Evolutionary conservation across 2,329 filamentous ascomycete species (phyloP), one percentile per base, ranked within the genome.

Genomic region (Fusarium verrucosum): DNA sequence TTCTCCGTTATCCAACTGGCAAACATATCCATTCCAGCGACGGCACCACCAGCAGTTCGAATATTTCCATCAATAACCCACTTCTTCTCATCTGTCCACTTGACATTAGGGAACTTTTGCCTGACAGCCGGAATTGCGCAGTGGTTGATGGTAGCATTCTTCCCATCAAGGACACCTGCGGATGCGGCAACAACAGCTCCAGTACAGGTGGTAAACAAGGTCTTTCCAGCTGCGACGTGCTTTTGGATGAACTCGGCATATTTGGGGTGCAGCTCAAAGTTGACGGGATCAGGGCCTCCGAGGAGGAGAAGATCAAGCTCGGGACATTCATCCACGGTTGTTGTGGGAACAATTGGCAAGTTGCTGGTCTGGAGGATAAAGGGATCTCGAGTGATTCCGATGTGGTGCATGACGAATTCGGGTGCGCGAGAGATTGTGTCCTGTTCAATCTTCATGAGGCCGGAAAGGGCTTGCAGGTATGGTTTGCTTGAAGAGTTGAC

Each of bases 1-100:
- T 66, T 73, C 43, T 77, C 70, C 45, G 75, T 75, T 1, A 81
- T 50, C 77, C 78, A 81, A 30, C 79, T 71, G 10, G 78, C 68
- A 51, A 78, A 62, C 74, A 79, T 78, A 17, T 82, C 81, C 71
- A 81, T 82, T 0, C 80, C 81, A 7, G 81, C 80, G 16, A 78
- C 68, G 0, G 81, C 79, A 14, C 81, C 81, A 2, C 75, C 75
- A 0, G 76, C 77, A 4, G 81, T 83, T 81, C 81, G 83, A 26
- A 82, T 73, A 33, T 82, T 81, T 1, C 74, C 77, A 44, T 82
- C 79, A 1, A 78, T 54, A 51, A 81, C 70, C 79, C 80, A 83
- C 60, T 82, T 78, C 55, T 75, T 76, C 23, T 79, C 74, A 25
- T 63, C 71, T 1, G 75, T 75, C 81, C 80, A 83, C 5, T 80